A percentile compares a stretch with the other conserved stretches of the same genome.
Conservation (phyloP, 2,329 filamentous ascomycete species). For the Diaporthe sp. region DNA sequence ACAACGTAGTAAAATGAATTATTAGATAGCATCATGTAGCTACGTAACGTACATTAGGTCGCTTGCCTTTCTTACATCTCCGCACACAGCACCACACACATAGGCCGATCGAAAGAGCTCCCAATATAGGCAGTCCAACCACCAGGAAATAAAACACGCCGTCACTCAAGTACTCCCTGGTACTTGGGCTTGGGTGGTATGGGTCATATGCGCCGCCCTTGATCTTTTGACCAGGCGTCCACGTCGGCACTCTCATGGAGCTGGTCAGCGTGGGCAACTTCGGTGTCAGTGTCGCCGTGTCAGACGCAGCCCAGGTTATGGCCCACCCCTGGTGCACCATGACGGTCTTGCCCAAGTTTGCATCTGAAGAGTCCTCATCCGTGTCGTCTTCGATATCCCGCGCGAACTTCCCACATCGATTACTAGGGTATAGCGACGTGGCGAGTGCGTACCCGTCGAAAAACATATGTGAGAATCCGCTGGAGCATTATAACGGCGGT, state of each 20-base stretch:
- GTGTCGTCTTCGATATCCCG: background rate
- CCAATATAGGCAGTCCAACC: background rate
- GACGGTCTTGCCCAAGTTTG: background rate
- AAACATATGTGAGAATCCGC: background rate
- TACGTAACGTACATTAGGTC: background rate
- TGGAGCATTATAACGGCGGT: background rate
- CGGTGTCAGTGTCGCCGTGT: conserved; percentile 12
- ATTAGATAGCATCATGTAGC: background rate
- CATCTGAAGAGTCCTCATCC: background rate
- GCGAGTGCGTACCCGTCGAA: background rate
- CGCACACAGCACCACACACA: conserved; percentile 1
- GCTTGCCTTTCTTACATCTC: background rate
- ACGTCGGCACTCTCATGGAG: background rate
- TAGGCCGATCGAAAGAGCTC: background rate
- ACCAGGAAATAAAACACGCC: background rate
- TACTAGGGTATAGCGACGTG: background rate
- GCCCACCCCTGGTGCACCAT: conserved; percentile 3
- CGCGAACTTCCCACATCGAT: background rate
- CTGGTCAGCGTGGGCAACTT: background rate
- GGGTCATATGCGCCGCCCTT: background rate
- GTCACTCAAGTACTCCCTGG: background rate
- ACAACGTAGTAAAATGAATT: background rate
- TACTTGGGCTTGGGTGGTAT: background rate
- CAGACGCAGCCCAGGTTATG: conserved; percentile 11
- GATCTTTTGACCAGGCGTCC: background rate